Base-by-base conservation (phyloP, 495 filamentous ascomycete species). In the Achaetomiella virescens region DNA sequence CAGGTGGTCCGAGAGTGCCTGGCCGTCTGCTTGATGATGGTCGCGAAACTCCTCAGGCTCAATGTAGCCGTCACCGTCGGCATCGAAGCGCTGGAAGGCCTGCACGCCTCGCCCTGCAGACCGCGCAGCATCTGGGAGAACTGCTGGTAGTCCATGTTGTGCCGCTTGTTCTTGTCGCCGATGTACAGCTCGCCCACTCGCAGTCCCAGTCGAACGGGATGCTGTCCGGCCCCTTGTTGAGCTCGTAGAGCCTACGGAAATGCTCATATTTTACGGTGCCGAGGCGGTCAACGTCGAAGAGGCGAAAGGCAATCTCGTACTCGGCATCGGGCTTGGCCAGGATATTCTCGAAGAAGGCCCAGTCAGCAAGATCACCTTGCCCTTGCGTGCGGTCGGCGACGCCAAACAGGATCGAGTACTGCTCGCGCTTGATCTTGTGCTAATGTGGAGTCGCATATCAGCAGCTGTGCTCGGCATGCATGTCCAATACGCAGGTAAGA, bases 81-180 rank as follows among this genome's bases (percentile, higher is more conserved):
- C 90, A 71, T 98, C 93, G 57, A 96, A 91, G 40, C 81, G 73
- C 57, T 91, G 85, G 77, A 98, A 98, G 6, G 95, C 93, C 67
- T 97, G 79, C 62, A 98, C 90, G 58, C 89, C 81, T 98, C 93
- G 18, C 92, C 95, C 72, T 97, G 92, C 55, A 98, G 76, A 29
- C 91, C 95, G 53, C 92, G 88, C 57, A 98, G 80, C 92, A 98
- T 96, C 73, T 98, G 93, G 31, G 93, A 87, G 73, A 98, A 98
- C 70, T 98, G 92, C 10, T 89, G 87, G 72, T 98, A 98, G 60
- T 91, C 91, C 73, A 98, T 84, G 54, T 86, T 81, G 69, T 96
- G 95, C 35, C 91, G 80, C 64, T 84, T 83, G 66, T 84, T 86
- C 73, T 84, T 90, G 56, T 85, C 82, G 31, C 93, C 93, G 53